Base-by-base conservation (phyloP, 73 alveolate species). In the Effrenium voratum region DNA sequence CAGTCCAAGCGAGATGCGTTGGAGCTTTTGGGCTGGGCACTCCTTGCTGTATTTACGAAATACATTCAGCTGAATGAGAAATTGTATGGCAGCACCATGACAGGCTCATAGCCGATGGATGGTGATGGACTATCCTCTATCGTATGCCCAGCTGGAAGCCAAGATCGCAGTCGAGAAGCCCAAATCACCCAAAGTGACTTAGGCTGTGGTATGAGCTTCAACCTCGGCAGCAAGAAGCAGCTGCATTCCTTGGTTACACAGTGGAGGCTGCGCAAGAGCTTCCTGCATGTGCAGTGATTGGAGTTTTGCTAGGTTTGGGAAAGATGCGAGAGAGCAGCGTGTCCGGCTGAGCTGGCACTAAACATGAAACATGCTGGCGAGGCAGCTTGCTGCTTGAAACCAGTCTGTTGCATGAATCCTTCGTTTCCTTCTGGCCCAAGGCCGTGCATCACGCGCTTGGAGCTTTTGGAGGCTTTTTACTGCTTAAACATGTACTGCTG, bases 191-290 rank as follows among this genome's bases (percentile, higher is more conserved):
- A 8, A 52, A 52, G 19, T 52, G 26, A 52, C 19, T 75, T 34
- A 90, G 96, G 96, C 96, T 90, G 38, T 90, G 96, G 96, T 66
- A 75, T 55, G 96, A 90, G 47, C 96, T 90, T 36, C 96, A 68
- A 47, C 96, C 96, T 2, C 63, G 96, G n/a, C 96, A 90, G 55
- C 96, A 90, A 90, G 96, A 90, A 90, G 96, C 96, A 2, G 96
- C 96, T 16, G 45, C 96, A 10, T 90, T 90, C 87, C 76, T 90
- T 36, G 96, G 96, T 41, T 90, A 90, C 96, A 90, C 66, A 36
- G 96, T 90, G 40, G 96, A 90, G 96, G 96, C 59, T 1, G 26
- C 63, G 63, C 8, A 52, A 8, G 63, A 8, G 19, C 38, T 47
- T 36, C n/a, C 15, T 60, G n/a, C 75, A 32, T 38, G n/a, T 72